phyloP scores from a whole-genome alignment of 2,329 filamentous ascomycete genomes.

The Pseudogymnoascus verrucosus region DNA sequence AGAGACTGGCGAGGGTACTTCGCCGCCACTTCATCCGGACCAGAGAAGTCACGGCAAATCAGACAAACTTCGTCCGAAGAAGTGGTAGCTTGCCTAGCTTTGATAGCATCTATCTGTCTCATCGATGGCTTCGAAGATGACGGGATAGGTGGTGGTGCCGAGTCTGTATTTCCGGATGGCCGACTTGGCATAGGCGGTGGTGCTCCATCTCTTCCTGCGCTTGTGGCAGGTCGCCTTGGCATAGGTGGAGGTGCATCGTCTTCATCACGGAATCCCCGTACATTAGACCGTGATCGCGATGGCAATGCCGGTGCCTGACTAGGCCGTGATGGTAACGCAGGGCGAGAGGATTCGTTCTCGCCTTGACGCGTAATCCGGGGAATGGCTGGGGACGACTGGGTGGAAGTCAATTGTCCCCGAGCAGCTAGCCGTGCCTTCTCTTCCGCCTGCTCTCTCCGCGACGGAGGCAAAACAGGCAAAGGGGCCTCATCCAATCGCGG shows the following conservation, averaged over 20 bases:
- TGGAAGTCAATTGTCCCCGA: conserved; percentile 28
- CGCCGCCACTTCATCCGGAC: conserved; percentile 68
- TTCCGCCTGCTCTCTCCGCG: conserved; percentile 43
- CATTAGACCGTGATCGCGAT: neutral
- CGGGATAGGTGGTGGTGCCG: conserved; percentile 24
- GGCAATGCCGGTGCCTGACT: neutral
- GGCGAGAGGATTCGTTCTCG: conserved; percentile 10
- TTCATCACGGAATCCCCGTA: neutral
- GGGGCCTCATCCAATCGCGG: conserved; percentile 48
- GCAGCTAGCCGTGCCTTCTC: conserved; percentile 31
- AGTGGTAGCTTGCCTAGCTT: conserved; percentile 13
- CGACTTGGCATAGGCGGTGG: neutral
- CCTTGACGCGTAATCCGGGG: conserved; percentile 21
- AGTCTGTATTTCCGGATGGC: conserved; percentile 13
- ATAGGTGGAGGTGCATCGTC: neutral
- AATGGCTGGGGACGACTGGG: conserved; percentile 33
- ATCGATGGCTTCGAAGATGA: conserved; percentile 26
- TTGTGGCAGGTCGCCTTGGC: neutral
- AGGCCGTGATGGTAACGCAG: conserved; percentile 24
- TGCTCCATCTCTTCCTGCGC: neutral
- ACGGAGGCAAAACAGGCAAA: conserved; percentile 49
- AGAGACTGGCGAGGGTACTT: conserved; percentile 67
- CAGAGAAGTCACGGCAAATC: conserved; percentile 80
- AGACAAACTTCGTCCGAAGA: conserved; percentile 50
- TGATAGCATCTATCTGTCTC: conserved; percentile 42